These are phyloP conservation scores for Beauveria sp. DNA, from an alignment of 2,329 filamentous ascomycete genomes.

Conservation along the genomic window DNA sequence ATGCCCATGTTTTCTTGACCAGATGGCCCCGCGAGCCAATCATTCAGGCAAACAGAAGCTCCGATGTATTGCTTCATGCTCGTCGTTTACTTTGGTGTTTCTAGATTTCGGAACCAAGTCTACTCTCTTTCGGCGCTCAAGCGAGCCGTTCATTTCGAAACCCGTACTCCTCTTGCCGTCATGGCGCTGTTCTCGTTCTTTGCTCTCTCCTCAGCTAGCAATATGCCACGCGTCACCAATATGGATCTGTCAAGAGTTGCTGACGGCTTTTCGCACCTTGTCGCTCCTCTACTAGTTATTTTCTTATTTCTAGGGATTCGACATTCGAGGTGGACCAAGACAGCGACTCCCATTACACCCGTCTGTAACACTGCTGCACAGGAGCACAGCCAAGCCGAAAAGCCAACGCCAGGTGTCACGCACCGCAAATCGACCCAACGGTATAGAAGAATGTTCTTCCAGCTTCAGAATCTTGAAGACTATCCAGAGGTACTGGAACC, in stretches of 20 bases:
- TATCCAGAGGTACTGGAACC: constrained; percentile 11
- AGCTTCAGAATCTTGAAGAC: constrained; percentile 16
- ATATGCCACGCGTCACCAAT: background rate
- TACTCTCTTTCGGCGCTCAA: background rate
- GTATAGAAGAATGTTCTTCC: constrained; percentile 9
- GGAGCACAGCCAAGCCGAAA: background rate
- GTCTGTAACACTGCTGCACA: background rate
- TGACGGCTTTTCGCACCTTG: background rate
- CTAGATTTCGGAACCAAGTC: background rate
- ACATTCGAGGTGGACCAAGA: background rate
- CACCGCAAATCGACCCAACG: background rate
- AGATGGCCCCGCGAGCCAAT: background rate
- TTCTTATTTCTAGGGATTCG: background rate
- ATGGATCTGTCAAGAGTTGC: background rate
- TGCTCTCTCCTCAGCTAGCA: background rate
- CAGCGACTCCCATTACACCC: background rate
- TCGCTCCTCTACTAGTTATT: background rate
- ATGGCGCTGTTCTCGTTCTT: background rate
- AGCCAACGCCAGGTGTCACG: background rate
- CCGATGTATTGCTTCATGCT: background rate
- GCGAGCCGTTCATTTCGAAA: background rate
- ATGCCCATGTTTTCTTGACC: background rate
- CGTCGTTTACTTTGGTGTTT: background rate
- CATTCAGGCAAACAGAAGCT: background rate
- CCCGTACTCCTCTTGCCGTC: background rate